Evolutionary conservation across 2,329 filamentous ascomycete genomes (phyloP).

Genomic region (Xylariaceae sp.): DNA sequence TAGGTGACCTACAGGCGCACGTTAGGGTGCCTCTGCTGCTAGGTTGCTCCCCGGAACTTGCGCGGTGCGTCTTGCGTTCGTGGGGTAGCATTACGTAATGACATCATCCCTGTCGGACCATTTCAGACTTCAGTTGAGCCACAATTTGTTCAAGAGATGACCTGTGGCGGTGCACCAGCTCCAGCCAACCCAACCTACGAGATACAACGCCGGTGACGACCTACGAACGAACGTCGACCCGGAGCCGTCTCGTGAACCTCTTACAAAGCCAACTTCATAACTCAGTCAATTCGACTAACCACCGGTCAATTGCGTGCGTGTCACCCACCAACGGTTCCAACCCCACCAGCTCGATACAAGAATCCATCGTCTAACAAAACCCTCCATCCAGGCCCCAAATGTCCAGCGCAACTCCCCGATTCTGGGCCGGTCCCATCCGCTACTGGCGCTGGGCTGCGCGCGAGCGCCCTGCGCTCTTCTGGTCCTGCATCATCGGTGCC

Average conservation of each 20-base stretch:
- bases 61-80: background rate
- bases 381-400: constrained; percentile 38
- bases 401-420: constrained; percentile 60
- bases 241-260: background rate
- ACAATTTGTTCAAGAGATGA: background rate
- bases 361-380: background rate
- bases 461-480: constrained; percentile 89
- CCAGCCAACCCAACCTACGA: background rate
- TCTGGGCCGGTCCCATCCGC: constrained; percentile 77
- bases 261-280: background rate
- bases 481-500: constrained; percentile 68
- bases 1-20: background rate
- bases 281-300: constrained; percentile 17
- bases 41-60: background rate
- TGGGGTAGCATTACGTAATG: background rate
- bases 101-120: background rate
- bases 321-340: background rate
- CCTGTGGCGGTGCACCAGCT: constrained; percentile 7
- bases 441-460: constrained; percentile 86
- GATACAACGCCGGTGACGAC: background rate
- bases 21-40: background rate
- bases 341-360: background rate
- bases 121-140: background rate
- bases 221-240: background rate
- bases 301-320: constrained; percentile 36